Percentiles rank a stretch among this genome's conserved stretches.
These are phyloP conservation scores for Barnettozyma siamensis DNA, from an alignment of 805 yeast genomes.

Conservation along the genomic window DNA sequence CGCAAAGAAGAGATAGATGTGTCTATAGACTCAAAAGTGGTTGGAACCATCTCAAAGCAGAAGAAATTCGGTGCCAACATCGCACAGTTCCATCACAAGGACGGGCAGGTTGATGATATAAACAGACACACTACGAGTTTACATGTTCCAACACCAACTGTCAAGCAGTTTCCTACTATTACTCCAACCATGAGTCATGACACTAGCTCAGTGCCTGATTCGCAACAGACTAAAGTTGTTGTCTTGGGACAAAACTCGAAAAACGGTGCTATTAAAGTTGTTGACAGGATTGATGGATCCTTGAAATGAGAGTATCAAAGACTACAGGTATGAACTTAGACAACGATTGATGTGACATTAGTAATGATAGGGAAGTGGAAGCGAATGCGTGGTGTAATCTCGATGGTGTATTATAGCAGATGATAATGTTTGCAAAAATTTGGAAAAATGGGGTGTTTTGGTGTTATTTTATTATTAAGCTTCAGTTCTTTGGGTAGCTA, in stretches of 20 bases:
- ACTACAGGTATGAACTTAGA: neutral
- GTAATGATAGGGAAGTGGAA: too few relatives aligned
- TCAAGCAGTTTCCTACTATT: neutral
- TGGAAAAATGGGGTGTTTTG: too few relatives aligned
- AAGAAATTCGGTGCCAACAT: neutral
- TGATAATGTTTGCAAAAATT: too few relatives aligned
- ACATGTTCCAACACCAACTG: neutral
- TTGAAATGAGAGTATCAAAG: neutral
- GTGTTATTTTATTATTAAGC: too few relatives aligned
- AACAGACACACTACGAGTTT: neutral
- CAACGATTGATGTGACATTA: too few relatives aligned
- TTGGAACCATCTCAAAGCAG: slow-evolving; percentile 11
- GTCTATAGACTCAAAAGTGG: slow-evolving; percentile 15
- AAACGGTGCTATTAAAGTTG: slow-evolving; percentile 12
- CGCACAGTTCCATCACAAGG: neutral
- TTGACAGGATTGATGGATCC: slow-evolving; percentile 12
- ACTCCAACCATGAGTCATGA: neutral
- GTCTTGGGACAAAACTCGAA: slow-evolving; percentile 8
- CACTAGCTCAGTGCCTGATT: neutral
- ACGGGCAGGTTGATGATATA: neutral
- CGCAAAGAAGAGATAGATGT: slow-evolving; percentile 10
- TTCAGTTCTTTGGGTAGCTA: too few relatives aligned
- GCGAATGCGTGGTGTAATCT: too few relatives aligned
- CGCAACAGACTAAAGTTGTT: slow-evolving; percentile 4
- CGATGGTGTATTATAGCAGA: too few relatives aligned